Base-by-base conservation (phyloP, 257 asterid genomes). In the Nicotiana knightiana region DNA sequence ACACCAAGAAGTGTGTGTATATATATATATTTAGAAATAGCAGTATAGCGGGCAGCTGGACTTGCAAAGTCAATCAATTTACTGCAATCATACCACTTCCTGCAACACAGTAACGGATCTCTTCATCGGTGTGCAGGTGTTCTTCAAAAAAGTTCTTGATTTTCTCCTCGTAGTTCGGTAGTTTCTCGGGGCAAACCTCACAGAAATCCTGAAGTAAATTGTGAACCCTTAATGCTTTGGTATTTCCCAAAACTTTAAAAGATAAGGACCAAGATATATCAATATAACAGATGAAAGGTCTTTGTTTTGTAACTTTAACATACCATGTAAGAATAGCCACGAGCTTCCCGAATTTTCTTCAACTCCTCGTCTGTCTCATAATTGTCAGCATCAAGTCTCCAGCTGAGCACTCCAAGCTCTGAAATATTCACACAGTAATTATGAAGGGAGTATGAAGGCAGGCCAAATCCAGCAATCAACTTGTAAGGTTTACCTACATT, bases 351-450 rank as follows among this genome's bases (percentile, higher is more conserved):
- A 37, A 95, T 95, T 88, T 93, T 90, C 89, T 90, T 91, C 90
- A 93, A 85, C 84, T 91, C 96, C 59, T 93, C 98, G 82, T 95
- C 99, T 18, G 93, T 93, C 89, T 93, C 99, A 81, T 92, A 91
- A 82, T 89, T 93, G 85, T 95, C 97, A 64, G 99, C 99, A 89
- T 95, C 93, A 76, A 95, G 84, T 83, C 84, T 91, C 99, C 99
- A 95, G 95, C 98, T 95, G 51, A 91, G 93, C 77, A 95, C 97
- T 81, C 98, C 99, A 82, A 95, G 93, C 88, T 92, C 99, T 95
- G 85, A 58, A 77, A 89, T 30, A 48, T 70, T 76, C 37, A 67
- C 51, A 85, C 58, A 55, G 77, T 39, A 66, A 53, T 64, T 85
- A 79, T 66, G 26, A 39, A 82, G 15, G 71, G 67, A 85, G 30